These are phyloP conservation scores for Aspergillus carlsbadensis DNA, from an alignment of 495 filamentous ascomycete species.

Conservation along the genomic window DNA sequence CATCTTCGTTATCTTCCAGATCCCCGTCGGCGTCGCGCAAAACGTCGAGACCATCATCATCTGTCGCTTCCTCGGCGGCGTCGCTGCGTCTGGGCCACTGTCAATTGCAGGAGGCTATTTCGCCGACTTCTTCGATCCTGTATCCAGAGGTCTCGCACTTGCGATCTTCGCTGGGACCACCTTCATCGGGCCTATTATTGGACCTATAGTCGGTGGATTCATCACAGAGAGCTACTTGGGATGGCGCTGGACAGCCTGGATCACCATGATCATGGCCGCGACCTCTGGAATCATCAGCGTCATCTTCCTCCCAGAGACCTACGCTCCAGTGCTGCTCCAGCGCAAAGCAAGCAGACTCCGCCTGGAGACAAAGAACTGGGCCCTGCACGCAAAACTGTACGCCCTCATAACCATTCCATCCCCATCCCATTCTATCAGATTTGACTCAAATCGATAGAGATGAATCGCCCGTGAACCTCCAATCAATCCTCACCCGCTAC, in stretches of 20 bases:
- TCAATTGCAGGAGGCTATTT: constrained; percentile 53
- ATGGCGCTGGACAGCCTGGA: constrained; percentile 61
- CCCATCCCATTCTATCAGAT: not conserved
- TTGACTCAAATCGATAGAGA: too few relatives aligned
- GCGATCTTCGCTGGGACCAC: constrained; percentile 49
- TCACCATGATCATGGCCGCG: constrained; percentile 52
- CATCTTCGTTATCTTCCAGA: constrained; percentile 53
- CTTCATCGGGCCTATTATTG: constrained; percentile 55
- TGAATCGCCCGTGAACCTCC: constrained; percentile 17
- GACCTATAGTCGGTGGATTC: constrained; percentile 57
- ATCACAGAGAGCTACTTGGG: constrained; percentile 45
- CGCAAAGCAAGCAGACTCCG: constrained; percentile 49
- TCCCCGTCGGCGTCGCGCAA: constrained; percentile 53
- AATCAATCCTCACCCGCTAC: constrained; percentile 40
- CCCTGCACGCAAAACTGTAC: constrained; percentile 34
- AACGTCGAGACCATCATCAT: constrained; percentile 55
- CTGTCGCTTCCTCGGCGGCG: constrained; percentile 54
- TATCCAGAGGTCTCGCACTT: constrained; percentile 55
- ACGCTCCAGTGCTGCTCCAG: constrained; percentile 48
- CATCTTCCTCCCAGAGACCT: constrained; percentile 54
- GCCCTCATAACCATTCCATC: not conserved
- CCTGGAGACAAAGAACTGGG: constrained; percentile 56
- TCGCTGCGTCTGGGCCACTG: constrained; percentile 58
- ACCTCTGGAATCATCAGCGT: constrained; percentile 41
- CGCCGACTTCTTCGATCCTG: constrained; percentile 56